phyloP scores from a whole-genome alignment of 2,329 filamentous ascomycete genomes.

The Fonsecaea pedrosoi region DNA sequence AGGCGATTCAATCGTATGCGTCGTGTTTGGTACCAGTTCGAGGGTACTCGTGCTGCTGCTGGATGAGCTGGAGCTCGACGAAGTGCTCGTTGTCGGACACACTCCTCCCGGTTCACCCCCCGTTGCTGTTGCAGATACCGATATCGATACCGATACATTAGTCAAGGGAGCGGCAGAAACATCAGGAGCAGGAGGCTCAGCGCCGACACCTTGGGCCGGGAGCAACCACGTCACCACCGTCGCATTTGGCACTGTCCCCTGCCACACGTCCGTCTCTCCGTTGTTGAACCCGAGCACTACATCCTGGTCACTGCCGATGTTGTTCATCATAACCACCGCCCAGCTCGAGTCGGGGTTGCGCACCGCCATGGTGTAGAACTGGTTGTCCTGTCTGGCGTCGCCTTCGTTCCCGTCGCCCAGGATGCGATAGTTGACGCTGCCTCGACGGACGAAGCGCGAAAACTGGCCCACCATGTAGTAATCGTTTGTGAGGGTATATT shows the following conservation, averaged over 20 bases:
- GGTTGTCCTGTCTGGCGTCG: conserved; percentile 51
- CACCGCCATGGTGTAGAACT: conserved; percentile 55
- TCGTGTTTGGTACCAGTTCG: conserved; percentile 15
- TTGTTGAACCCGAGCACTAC: conserved; percentile 43
- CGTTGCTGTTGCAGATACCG: background rate
- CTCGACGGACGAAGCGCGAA: conserved; percentile 56
- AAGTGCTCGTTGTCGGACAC: conserved; percentile 4
- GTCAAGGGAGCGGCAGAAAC: conserved; percentile 7
- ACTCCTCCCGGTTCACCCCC: conserved; percentile 6
- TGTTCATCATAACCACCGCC: conserved; percentile 58
- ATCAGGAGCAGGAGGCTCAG: background rate
- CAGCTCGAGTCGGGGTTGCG: conserved; percentile 56
- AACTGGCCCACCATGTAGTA: conserved; percentile 64
- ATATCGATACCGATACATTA: conserved; percentile 8
- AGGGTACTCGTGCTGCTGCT: conserved; percentile 17
- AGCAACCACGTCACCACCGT: conserved; percentile 45
- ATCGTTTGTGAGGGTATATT: conserved; percentile 56
- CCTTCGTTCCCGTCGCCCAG: conserved; percentile 52
- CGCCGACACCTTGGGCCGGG: conserved; percentile 26
- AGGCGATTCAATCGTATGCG: conserved; percentile 17
- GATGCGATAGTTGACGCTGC: conserved; percentile 47
- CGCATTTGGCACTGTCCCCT: conserved; percentile 42
- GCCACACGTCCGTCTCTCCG: conserved; percentile 39
- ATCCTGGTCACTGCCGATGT: conserved; percentile 55
- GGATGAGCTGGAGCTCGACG: conserved; percentile 15